phyloP scores from a whole-genome alignment of 192 early-diverging fungal genomes.

The Entomortierella parvispora region DNA sequence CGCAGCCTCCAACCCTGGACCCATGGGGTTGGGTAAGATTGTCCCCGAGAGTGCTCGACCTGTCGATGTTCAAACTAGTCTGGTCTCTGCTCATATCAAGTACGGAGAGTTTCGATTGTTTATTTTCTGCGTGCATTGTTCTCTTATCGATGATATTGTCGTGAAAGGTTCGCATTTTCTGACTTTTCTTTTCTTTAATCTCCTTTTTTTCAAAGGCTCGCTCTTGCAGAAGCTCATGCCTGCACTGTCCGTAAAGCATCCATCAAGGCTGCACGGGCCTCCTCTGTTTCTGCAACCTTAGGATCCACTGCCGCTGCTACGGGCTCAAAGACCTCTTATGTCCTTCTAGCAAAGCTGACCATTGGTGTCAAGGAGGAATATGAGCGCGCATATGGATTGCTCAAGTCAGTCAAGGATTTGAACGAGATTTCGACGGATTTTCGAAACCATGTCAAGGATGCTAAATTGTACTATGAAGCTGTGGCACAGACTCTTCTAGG shows the following conservation, averaged over 20 bases:
- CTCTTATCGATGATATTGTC: too few relatives aligned
- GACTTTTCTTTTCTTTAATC: neutral
- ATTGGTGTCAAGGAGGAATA: conserved; percentile 67
- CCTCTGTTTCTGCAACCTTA: conserved; percentile 2
- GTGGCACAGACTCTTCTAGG: conserved; percentile 64
- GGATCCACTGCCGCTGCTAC: conserved; percentile 6
- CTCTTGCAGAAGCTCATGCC: conserved; percentile 64
- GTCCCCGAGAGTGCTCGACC: conserved; percentile 15
- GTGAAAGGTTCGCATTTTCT: too few relatives aligned
- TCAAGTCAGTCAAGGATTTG: conserved; percentile 60
- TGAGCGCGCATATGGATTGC: conserved; percentile 65
- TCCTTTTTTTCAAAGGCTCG: conserved; percentile 44
- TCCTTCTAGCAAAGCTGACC: conserved; percentile 62
- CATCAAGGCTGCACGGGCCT: conserved; percentile 43
- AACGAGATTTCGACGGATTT: conserved; percentile 65
- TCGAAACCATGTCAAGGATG: conserved; percentile 62
- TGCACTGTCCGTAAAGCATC: conserved; percentile 66
- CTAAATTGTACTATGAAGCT: conserved; percentile 54
- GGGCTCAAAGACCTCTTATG: conserved; percentile 55
- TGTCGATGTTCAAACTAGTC: conserved; percentile 35
- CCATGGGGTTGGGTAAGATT: neutral
- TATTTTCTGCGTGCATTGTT: too few relatives aligned
- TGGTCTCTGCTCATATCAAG: conserved; percentile 47
- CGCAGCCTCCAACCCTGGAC: neutral
- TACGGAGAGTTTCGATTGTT: too few relatives aligned